A percentile compares a stretch with the other conserved stretches of the same genome.
phyloP scores from a whole-genome alignment of 2,329 filamentous ascomycete genomes.

The Byssochlamys sp. region DNA sequence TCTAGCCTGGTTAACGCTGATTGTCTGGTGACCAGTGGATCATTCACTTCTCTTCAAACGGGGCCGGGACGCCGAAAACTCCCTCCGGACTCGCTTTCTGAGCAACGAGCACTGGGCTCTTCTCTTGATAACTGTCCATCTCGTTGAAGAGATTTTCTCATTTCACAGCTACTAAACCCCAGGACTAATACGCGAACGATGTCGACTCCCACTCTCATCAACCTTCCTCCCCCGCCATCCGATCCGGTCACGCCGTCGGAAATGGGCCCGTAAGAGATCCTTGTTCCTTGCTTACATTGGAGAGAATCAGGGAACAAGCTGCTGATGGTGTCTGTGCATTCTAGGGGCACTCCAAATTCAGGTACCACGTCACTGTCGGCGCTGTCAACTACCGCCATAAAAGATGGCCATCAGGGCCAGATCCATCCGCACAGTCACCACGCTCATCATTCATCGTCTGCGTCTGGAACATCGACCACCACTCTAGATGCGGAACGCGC shows the following conservation, averaged over 20 bases:
- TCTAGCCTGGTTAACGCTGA: background rate
- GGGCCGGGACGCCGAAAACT: background rate
- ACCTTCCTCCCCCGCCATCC: conserved; percentile 71
- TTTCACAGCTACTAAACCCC: background rate
- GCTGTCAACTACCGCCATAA: conserved; percentile 87
- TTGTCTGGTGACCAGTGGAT: background rate
- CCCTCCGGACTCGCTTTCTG: background rate
- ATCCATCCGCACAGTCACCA: conserved; percentile 51
- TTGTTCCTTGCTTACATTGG: conserved; percentile 4
- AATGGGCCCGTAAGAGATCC: conserved; percentile 60
- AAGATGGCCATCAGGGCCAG: conserved; percentile 85
- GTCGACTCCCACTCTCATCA: conserved; percentile 62
- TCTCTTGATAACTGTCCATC: background rate
- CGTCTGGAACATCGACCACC: conserved; percentile 51
- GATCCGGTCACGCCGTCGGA: conserved; percentile 81
- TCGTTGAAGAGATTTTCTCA: background rate
- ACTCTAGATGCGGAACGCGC: conserved; percentile 85
- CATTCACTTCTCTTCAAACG: background rate
- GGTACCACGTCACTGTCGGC: conserved; percentile 84
- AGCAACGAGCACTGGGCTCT: background rate
- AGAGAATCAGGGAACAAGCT: conserved; percentile 5
- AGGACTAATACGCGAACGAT: conserved; percentile 10
- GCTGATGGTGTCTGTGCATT: conserved; percentile 13
- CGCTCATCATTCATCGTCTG: conserved; percentile 47
- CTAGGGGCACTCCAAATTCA: conserved; percentile 82